A percentile compares a stretch with the other conserved stretches of the same genome.
phyloP scores from a whole-genome alignment of 2,329 filamentous ascomycete genomes.

The Alternaria angustiovoidea region DNA sequence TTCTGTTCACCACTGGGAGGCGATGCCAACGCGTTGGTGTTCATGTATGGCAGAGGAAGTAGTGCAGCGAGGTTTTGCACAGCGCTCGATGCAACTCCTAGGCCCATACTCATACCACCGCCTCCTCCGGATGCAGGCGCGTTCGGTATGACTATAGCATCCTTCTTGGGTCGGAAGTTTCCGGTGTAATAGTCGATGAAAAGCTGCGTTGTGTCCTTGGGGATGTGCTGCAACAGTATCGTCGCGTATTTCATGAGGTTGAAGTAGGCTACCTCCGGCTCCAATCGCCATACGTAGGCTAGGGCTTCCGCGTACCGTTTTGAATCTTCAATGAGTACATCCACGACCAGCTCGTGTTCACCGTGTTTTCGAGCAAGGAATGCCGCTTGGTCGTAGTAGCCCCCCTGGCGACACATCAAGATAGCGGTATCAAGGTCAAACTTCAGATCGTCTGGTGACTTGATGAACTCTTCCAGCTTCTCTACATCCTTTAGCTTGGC shows the following conservation, averaged over 20 bases:
- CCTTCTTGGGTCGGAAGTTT: conserved; percentile 76
- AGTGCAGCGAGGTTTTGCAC: conserved; percentile 87
- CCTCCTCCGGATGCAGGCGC: conserved; percentile 55
- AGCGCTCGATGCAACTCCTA: conserved; percentile 70
- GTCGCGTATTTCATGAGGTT: conserved; percentile 96
- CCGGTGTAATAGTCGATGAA: conserved; percentile 97
- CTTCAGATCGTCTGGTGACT: conserved; percentile 90
- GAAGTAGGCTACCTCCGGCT: conserved; percentile 79
- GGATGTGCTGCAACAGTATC: conserved; percentile 86
- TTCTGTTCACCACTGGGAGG: conserved; percentile 62
- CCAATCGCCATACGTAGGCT: conserved; percentile 88
- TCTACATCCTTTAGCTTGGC: conserved; percentile 97
- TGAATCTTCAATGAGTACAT: conserved; percentile 94
- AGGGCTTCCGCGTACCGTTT: conserved; percentile 89
- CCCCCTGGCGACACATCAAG: conserved; percentile 94
- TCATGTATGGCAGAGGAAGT: conserved; percentile 86
- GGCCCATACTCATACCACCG: conserved; percentile 50
- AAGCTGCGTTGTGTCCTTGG: conserved; percentile 80
- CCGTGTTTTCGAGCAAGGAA: conserved; percentile 94
- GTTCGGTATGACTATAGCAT: conserved; percentile 62
- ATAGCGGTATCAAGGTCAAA: conserved; percentile 98
- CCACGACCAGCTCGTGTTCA: conserved; percentile 91
- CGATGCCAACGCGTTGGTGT: conserved; percentile 64
- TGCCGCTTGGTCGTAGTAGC: conserved; percentile 95
- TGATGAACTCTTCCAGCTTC: conserved; percentile 96